Percentiles rank a stretch among this genome's conserved stretches.
Evolutionary conservation across 2,329 filamentous ascomycete genomes (phyloP).

Genomic region (Venturia carpophila): DNA sequence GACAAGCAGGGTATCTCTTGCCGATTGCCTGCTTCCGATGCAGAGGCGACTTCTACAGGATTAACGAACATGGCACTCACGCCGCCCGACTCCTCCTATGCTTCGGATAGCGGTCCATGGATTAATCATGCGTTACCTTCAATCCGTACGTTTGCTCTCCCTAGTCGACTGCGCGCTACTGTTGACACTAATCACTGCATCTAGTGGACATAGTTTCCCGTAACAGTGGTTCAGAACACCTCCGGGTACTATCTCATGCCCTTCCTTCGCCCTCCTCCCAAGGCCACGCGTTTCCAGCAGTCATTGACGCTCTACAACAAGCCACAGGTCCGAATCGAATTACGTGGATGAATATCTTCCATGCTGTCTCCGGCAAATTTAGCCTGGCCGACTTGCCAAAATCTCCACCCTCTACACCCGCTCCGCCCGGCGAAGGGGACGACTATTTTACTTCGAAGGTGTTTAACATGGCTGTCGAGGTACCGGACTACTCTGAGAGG

Average conservation of each 20-base stretch:
- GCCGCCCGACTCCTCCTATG: neutral
- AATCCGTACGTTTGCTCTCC: conserved; percentile 8
- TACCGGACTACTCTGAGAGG: conserved; percentile 51
- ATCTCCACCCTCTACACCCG: conserved; percentile 55
- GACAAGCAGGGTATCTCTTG: neutral
- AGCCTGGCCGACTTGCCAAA: conserved; percentile 54
- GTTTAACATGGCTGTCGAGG: conserved; percentile 54
- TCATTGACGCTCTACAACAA: conserved; percentile 49
- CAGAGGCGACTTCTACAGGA: neutral
- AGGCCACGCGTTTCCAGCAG: conserved; percentile 45
- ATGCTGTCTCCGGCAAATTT: conserved; percentile 55
- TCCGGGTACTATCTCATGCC: conserved; percentile 54
- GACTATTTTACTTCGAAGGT: conserved; percentile 56
- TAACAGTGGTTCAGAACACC: conserved; percentile 27
- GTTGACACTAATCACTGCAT: conserved; percentile 23
- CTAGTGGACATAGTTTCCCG: conserved; percentile 30
- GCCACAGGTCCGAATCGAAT: conserved; percentile 43
- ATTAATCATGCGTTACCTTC: conserved; percentile 21
- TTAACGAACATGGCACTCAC: neutral
- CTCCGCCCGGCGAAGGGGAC: conserved; percentile 42
- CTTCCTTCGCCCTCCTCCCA: conserved; percentile 47
- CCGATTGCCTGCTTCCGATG: neutral
- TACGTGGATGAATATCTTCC: conserved; percentile 56
- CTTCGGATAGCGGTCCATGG: conserved; percentile 12
- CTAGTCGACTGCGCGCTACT: neutral